Evolutionary conservation across 371 early-diverging fungal species (phyloP).

Genomic region (Smittium mucronatum): DNA sequence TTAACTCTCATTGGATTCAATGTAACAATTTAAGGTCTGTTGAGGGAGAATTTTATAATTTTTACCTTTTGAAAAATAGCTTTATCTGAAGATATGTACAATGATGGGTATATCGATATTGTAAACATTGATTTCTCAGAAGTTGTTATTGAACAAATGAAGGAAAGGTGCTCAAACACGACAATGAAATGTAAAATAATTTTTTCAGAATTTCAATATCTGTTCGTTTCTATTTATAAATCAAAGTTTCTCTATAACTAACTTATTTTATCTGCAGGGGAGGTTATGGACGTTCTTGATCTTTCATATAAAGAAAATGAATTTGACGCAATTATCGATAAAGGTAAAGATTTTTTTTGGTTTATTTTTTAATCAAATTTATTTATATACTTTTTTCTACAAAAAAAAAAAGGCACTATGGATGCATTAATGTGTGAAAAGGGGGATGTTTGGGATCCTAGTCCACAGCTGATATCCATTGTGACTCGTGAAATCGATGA

Average conservation of each 20-base stretch:
- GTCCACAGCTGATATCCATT: conserved; percentile 45
- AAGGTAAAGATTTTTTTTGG: conserved; percentile 37
- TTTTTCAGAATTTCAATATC: too few species aligned
- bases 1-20: neutral
- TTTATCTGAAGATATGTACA: conserved; percentile 68
- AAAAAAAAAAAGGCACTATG: conserved; percentile 41
- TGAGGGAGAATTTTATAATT: neutral
- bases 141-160: conserved; percentile 67
- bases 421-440: conserved; percentile 72
- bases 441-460: conserved; percentile 81
- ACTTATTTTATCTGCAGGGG: conserved; percentile 35
- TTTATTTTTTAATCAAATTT: neutral
- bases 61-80: conserved; percentile 28
- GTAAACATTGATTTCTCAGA: conserved; percentile 70
- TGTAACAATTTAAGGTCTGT: neutral
- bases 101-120: conserved; percentile 59
- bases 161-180: conserved; percentile 40
- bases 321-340: conserved; percentile 71
- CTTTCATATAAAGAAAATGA: conserved; percentile 41
- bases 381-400: too few species aligned
- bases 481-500: conserved; percentile 61
- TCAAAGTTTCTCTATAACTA: neutral
- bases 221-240: neutral
- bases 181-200: conserved; percentile 45
- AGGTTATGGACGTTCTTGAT: conserved; percentile 66